These are phyloP conservation scores for Prorocentrum cordatum DNA, from an alignment of 169 alveolate species.

Conservation along the genomic window DNA sequence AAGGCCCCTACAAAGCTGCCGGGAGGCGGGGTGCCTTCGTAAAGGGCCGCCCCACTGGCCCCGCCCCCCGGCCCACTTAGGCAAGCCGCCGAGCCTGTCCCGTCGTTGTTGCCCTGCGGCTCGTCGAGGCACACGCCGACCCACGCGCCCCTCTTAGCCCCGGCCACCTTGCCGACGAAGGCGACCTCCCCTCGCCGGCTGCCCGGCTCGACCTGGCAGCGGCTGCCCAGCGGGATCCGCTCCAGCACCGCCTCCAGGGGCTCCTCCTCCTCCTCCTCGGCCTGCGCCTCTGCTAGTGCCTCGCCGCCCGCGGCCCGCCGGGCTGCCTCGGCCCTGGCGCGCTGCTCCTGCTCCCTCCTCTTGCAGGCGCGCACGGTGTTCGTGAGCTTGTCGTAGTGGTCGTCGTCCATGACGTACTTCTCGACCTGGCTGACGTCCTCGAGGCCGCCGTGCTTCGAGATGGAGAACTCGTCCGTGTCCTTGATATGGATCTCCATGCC, in stretches of 20 bases:
- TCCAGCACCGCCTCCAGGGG: too few species aligned
- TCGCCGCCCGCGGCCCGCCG: not conserved
- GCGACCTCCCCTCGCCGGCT: conserved; percentile 53
- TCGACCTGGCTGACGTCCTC: conserved; percentile 50
- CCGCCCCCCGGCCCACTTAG: too few species aligned
- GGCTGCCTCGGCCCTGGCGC: not conserved
- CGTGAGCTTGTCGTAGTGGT: conserved; percentile 26
- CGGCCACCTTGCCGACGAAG: conserved; percentile 20
- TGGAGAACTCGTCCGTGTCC: conserved; percentile 39
- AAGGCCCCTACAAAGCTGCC: too few species aligned
- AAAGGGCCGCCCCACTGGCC: too few species aligned
- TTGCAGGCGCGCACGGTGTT: conserved; percentile 45
- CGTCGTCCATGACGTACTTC: conserved; percentile 40
- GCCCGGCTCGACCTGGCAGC: conserved; percentile 43
- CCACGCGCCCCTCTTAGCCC: conserved; percentile 57
- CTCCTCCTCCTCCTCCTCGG: too few species aligned
- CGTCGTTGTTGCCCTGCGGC: conserved; percentile 62
- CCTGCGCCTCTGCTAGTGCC: too few species aligned
- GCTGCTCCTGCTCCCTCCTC: conserved; percentile 31
- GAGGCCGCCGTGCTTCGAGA: conserved; percentile 30
- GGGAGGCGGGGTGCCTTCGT: too few species aligned
- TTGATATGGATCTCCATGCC: conserved; percentile 65
- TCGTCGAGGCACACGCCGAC: conserved; percentile 29
- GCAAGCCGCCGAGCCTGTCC: too few species aligned
- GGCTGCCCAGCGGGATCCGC: conserved; percentile 32